Evolutionary conservation across 2,329 filamentous ascomycete species (phyloP), one percentile per base, ranked within the genome.

Genomic region (Cephalotrichum gorgonifer): DNA sequence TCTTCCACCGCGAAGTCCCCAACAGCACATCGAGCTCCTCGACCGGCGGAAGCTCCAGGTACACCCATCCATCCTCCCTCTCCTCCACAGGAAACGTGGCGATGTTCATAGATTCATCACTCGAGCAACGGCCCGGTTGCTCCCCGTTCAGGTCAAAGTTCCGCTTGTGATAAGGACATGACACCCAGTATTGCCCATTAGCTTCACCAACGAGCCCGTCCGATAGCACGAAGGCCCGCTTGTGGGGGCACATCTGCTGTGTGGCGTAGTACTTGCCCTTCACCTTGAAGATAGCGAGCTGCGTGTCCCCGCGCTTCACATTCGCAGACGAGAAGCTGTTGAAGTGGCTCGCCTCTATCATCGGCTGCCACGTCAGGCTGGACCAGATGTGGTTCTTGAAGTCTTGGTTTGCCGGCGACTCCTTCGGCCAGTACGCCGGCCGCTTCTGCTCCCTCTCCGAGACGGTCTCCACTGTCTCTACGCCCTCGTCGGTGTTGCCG

Each of bases 201-300:
- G 80, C 76, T 54, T 88, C 83, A 38, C 90, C 89, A 43, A 95
- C 76, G 8, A 95, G 70, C 1, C 88, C 88, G 61, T 95, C 90
- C 0, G 85, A 85, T 25, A 95, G 78, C n/a, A 90, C 84, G 59
- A 95, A 95, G 1, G 88, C 83, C 11, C 88, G 83, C 67, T 91
- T 93, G 69, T 95, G 88, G 9, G 89, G 89, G 63, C 89, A 95
- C 89, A 95, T 95, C 62, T 95, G 88, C 68, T 95, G 89, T 14
- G 85, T 86, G 51, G 86, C 86, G 64, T 91, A 91, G 72, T 83
- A 94, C 48, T 77, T 78, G 20, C 88, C 88, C 48, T 79, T 78
- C 53, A 95, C 77, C 58, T 88, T 86, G 79, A 90, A 95, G 48
- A 95, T 71, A 7, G 89, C 88, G 2, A 95, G 76, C 64, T 95